Evolutionary conservation across 768 basidiomycete species (phyloP).

Genomic region (Lactarius quietus): DNA sequence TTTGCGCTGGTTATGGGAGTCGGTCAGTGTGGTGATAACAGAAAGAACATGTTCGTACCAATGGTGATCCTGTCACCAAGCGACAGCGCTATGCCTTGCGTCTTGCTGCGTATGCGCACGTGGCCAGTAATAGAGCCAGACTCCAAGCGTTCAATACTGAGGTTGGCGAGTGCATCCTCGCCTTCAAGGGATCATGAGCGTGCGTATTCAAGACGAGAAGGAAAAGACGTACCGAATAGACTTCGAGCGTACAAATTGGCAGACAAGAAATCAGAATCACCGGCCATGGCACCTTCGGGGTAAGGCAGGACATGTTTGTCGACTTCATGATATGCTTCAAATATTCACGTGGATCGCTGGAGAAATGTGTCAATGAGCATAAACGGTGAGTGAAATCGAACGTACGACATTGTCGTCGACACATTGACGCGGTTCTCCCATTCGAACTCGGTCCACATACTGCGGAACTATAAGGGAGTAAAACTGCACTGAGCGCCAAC

Average conservation of each 20-base stretch:
- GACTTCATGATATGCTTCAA: conserved; percentile 93
- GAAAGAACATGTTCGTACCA: conserved; percentile 36
- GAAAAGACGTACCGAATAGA: conserved; percentile 71
- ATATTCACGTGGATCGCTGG: conserved; percentile 82
- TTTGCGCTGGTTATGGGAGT: conserved; percentile 19
- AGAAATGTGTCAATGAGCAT: neutral
- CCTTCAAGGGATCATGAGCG: conserved; percentile 42
- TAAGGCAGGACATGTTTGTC: conserved; percentile 97
- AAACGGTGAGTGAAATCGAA: conserved; percentile 25
- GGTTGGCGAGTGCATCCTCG: conserved; percentile 94
- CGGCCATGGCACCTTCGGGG: conserved; percentile 80
- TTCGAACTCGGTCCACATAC: conserved; percentile 99
- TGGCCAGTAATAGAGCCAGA: conserved; percentile 83
- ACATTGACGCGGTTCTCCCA: conserved; percentile 99
- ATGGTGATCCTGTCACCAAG: conserved; percentile 86
- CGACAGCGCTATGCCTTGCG: conserved; percentile 93
- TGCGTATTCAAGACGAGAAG: neutral
- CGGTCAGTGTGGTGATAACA: neutral
- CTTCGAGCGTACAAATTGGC: conserved; percentile 96
- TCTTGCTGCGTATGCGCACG: conserved; percentile 95
- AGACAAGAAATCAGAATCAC: conserved; percentile 95
- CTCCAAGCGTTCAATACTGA: conserved; percentile 87
- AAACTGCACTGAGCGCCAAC: neutral
- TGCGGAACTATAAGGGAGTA: conserved; percentile 64
- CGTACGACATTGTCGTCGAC: conserved; percentile 75